Conservation (phyloP, 306 rosid genomes). For the Cyclanthera cordifolia region DNA sequence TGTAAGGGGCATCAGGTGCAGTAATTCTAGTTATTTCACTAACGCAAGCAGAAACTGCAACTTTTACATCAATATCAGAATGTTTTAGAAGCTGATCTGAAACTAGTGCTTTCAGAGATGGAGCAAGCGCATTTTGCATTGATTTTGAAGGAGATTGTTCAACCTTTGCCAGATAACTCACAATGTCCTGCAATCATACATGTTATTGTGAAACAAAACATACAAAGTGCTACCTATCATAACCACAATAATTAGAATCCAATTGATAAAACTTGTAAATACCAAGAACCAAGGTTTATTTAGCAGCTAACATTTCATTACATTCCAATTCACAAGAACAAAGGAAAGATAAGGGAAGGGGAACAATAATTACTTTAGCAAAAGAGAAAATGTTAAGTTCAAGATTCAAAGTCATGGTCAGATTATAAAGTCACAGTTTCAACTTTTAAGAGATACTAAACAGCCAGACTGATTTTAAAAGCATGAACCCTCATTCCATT, state of each 20-base stretch:
- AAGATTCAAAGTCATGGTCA: not conserved
- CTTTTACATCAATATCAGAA: slow-evolving; percentile 61
- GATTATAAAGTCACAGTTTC: not conserved
- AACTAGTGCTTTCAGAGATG: slow-evolving; percentile 59
- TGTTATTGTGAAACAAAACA: not conserved
- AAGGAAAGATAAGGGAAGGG: not conserved
- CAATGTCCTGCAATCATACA: slow-evolving; percentile 37
- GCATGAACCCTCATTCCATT: not conserved
- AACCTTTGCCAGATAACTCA: slow-evolving; percentile 47
- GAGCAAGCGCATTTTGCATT: slow-evolving; percentile 67
- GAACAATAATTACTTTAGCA: not conserved
- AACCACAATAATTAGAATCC: not conserved
- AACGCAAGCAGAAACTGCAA: slow-evolving; percentile 78
- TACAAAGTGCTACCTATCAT: not conserved
- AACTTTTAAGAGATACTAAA: not conserved
- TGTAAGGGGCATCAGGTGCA: slow-evolving; percentile 94
- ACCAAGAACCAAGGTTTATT: not conserved
- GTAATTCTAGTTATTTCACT: slow-evolving; percentile 91
- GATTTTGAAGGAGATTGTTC: slow-evolving; percentile 69
- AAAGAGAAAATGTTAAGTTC: not conserved
- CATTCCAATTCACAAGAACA: not conserved
- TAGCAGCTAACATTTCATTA: not conserved
- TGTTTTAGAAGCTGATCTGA: slow-evolving; percentile 46
- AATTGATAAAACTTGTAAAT: not conserved
- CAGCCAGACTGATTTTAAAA: not conserved